A percentile compares a stretch with the other conserved stretches of the same genome.
These are phyloP conservation scores for Imleria badia DNA, from an alignment of 768 basidiomycete species.

Conservation along the genomic window DNA sequence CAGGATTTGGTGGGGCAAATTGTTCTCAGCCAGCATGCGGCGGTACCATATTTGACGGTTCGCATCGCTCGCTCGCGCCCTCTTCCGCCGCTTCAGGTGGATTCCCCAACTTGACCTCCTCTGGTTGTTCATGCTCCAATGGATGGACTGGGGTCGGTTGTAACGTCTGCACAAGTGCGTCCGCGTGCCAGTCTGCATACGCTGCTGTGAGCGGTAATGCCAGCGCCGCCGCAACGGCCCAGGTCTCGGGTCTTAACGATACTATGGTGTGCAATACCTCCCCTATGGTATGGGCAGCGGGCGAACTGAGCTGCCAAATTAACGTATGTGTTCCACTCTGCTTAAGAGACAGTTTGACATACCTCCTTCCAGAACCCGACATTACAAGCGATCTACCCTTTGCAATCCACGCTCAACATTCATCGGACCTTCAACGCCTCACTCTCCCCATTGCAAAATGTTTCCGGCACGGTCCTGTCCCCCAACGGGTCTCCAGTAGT, in stretches of 20 bases:
- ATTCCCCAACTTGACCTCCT: conserved; percentile 65
- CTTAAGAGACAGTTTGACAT: neutral
- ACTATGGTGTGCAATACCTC: conserved; percentile 71
- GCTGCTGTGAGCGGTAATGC: conserved; percentile 40
- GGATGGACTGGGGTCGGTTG: conserved; percentile 82
- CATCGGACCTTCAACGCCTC: conserved; percentile 70
- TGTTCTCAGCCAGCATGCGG: conserved; percentile 76
- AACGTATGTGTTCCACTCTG: conserved; percentile 51
- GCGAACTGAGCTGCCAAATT: conserved; percentile 85
- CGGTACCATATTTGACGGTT: conserved; percentile 77
- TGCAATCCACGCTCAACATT: conserved; percentile 72
- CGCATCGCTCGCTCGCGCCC: conserved; percentile 51
- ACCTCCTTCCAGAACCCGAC: conserved; percentile 68
- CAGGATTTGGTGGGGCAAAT: conserved; percentile 72
- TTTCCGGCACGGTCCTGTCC: conserved; percentile 26
- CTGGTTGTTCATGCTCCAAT: conserved; percentile 64
- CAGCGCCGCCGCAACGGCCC: conserved; percentile 30
- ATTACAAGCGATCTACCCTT: conserved; percentile 71
- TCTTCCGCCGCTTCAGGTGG: conserved; percentile 35
- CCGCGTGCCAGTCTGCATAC: conserved; percentile 69
- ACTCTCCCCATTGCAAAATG: conserved; percentile 55
- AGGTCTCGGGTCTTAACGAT: conserved; percentile 46
- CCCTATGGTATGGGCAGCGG: conserved; percentile 71
- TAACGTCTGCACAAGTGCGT: conserved; percentile 70
- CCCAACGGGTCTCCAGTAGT: conserved; percentile 56